Evolutionary conservation across 1,284 basidiomycete species (phyloP).

Genomic region (Pseudozyma sp.): DNA sequence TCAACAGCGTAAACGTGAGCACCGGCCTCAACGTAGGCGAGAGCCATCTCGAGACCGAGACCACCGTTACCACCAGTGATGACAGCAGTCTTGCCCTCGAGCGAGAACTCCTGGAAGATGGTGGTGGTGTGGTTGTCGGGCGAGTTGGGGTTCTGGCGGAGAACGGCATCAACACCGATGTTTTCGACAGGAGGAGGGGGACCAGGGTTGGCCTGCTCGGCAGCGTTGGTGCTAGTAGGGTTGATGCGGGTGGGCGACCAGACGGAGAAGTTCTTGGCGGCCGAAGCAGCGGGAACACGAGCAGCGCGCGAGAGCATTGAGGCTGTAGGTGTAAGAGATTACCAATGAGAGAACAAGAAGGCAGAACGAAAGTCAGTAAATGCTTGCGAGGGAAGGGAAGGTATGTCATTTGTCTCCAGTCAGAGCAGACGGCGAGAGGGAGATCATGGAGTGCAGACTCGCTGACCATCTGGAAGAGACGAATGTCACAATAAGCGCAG

Average conservation of each 20-base stretch:
- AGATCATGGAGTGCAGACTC: background rate
- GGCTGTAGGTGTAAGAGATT: conserved; percentile 15
- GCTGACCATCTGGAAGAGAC: too few species aligned
- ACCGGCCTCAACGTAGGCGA: conserved; percentile 81
- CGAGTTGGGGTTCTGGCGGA: conserved; percentile 59
- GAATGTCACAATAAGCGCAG: too few species aligned
- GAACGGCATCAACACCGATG: conserved; percentile 66
- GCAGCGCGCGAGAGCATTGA: conserved; percentile 45
- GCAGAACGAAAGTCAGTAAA: conserved; percentile 4
- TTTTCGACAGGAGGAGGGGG: conserved; percentile 64
- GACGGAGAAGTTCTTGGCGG: conserved; percentile 39
- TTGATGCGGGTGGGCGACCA: conserved; percentile 47
- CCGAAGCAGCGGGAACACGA: conserved; percentile 33
- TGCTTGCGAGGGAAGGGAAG: background rate
- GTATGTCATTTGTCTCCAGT: too few species aligned
- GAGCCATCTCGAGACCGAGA: conserved; percentile 83
- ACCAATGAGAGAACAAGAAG: background rate
- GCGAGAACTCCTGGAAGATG: conserved; percentile 79
- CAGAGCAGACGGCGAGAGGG: too few species aligned
- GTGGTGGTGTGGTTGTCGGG: conserved; percentile 65
- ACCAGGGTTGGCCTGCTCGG: conserved; percentile 63
- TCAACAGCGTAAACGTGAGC: conserved; percentile 84
- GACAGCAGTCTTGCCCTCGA: conserved; percentile 79
- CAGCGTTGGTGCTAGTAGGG: conserved; percentile 39
- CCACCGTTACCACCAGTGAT: conserved; percentile 77